Base-by-base conservation (phyloP, 495 filamentous ascomycete species). In the Tuber melanosporum region DNA sequence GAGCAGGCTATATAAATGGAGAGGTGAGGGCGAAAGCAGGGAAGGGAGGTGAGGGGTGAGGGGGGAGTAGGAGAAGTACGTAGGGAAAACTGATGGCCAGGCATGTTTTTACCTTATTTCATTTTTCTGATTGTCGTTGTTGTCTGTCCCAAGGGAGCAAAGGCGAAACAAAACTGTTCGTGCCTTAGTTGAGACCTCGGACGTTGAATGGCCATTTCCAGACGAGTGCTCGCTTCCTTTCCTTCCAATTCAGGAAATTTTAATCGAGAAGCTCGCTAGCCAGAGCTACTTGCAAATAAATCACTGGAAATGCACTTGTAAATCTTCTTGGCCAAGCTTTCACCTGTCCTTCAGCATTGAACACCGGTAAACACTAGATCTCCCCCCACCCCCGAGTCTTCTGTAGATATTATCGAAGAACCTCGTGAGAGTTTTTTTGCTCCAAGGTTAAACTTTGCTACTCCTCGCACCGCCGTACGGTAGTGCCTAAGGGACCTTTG, bases 241-340 rank as follows among this genome's bases (percentile, higher is more conserved):
- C 46, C 71, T 52, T 76, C 77, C 78, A 62, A 43, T 80, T 80
- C 71, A 22, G 78, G 78, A 79, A 62, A 80, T 76, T 75, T 71
- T 80, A 80, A 73, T 80, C 78, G 74, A 80, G 76, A 76, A 74
- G 74, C 32, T 75, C 70, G 66, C 78, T 49, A 22, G 20, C 47
- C 47, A 5, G 47, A 49, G 47, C 47, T 70, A 22, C 69, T 45
- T 73, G 71, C 36, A 70, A n/a, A 71, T 73, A 71, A 74, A 80
- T 80, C 73, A 42, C 73, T 71, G 62, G 77, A 39, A 39, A 49
- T 32, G 71, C 57, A 66, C 57, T 14, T 66, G 10, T 32, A n/a
- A 32, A 62, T 62, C 14, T 62, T 26, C 57, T 14, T 66, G 47
- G 71, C 70, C 72, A 78, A 71, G 43, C 22, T 26, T 47, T 46